Base-by-base conservation (phyloP, 1,284 basidiomycete genomes). In the Puccinia coronata region DNA sequence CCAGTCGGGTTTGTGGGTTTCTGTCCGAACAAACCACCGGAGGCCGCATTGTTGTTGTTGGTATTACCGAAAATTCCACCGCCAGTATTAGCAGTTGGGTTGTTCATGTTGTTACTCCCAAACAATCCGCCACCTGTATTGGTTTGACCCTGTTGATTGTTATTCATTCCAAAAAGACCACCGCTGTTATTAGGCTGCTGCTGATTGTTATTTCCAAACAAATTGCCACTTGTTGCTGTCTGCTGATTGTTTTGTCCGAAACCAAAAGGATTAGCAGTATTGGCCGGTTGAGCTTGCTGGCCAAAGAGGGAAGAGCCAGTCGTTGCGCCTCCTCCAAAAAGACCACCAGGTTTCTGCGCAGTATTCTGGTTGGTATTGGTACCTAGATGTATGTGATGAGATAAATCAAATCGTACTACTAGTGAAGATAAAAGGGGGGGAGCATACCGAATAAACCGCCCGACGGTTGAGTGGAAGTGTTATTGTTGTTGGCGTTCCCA, bases 1-100 rank as follows among this genome's bases (percentile, higher is more conserved):
- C 76, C 82, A 0, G 83, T 82, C 0, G 83, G 84, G 4, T 83
- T 84, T 28, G 84, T 82, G 12, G 84, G 83, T 59, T 84, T 83
- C 16, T 83, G 82, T 43, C 87, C 88, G 82, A 90, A 90, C n/a
- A 90, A 79, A 25, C 87, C 86, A 16, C 87, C 83, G 43, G 86
- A 85, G 2, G 86, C 85, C 20, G 84, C 85, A 41, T 82, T 82
- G 69, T 81, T 78, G 12, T 85, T 80, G 36, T 87, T 87, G 53
- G 86, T 84, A 51, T 82, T 83, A 31, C 85, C 84, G n/a, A 84
- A 81, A 69, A 81, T 73, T 23, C 79, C 81, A 47, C 67, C 73
- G 83, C 84, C 81, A 77, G 79, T 67, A 34, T 85, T 82, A n/a
- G 84, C 83, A 41, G 83, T 80, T 18, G 82, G 71, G n/a, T 83